Percentiles rank a stretch among this genome's conserved stretches.
Conservation (phyloP, 1,284 basidiomycete species). For the Heliocybe sulcata region DNA sequence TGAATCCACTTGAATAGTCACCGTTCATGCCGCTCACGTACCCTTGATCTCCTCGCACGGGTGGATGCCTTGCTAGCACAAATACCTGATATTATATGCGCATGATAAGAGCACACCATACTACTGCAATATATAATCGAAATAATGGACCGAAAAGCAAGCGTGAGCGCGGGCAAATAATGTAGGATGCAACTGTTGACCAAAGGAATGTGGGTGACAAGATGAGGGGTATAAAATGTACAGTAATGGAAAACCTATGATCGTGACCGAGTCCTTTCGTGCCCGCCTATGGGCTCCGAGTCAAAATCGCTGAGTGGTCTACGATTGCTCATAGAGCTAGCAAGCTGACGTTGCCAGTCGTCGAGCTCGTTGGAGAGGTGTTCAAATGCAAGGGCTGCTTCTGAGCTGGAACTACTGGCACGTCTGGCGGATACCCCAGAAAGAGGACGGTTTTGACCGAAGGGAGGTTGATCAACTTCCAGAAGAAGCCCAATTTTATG, state of each 20-base stretch:
- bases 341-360: constrained; percentile 76
- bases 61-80: neutral
- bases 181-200: constrained; percentile 1
- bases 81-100: constrained; percentile 1
- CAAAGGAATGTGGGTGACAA: constrained; percentile 1
- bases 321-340: constrained; percentile 66
- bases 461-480: constrained; percentile 73
- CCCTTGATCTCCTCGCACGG: neutral
- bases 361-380: constrained; percentile 72
- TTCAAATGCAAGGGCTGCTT: constrained; percentile 68
- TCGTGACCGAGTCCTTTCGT: constrained; percentile 57
- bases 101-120: constrained; percentile 3
- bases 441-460: constrained; percentile 52
- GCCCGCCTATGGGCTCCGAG: constrained; percentile 33
- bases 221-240: constrained; percentile 23
- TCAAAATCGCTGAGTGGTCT: constrained; percentile 69
- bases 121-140: constrained; percentile 3
- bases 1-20: no score
- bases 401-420: constrained; percentile 73
- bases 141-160: constrained; percentile 3
- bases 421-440: constrained; percentile 59
- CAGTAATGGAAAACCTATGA: constrained; percentile 42
- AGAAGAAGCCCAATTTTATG: constrained; percentile 84
- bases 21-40: no score
- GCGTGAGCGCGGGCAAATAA: neutral